phyloP scores from a whole-genome alignment of 139 green algal species.

The Monoraphidium neglectum region DNA sequence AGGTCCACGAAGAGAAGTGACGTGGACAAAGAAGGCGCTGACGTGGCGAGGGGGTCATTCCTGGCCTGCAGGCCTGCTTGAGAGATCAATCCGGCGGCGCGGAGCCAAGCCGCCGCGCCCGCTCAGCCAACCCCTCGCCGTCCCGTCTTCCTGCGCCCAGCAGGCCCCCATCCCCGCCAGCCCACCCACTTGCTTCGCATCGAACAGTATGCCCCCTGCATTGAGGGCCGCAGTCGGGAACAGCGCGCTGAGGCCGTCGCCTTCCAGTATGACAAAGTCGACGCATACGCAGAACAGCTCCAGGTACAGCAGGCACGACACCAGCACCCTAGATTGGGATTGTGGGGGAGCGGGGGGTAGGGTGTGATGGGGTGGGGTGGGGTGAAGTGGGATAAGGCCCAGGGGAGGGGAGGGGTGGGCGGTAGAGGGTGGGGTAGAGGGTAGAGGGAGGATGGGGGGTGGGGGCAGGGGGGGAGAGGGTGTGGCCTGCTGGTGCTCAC shows the following conservation, averaged over 20 bases:
- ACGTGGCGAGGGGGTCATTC: not conserved
- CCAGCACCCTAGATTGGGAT: conserved; percentile 2
- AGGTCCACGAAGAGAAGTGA: not conserved
- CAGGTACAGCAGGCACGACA: conserved; percentile 42
- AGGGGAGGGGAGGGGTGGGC: too few species aligned
- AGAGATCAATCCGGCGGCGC: not conserved
- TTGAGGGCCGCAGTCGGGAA: conserved; percentile 5
- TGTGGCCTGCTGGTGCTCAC: too few species aligned
- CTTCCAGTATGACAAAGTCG: conserved; percentile 50
- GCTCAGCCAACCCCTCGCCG: not conserved
- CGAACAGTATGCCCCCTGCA: not conserved
- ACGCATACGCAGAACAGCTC: conserved; percentile 45
- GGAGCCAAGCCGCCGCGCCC: not conserved
- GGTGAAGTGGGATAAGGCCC: too few species aligned
- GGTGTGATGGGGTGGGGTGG: too few species aligned
- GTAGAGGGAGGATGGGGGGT: too few species aligned
- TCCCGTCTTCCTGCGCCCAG: not conserved
- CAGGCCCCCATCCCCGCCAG: not conserved
- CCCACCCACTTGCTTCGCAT: conserved; percentile 16
- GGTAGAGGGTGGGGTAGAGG: too few species aligned
- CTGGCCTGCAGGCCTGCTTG: not conserved
- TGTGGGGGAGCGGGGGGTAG: too few species aligned
- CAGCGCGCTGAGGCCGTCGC: conserved; percentile 41
- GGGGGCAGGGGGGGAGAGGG: too few species aligned
- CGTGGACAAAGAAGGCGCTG: not conserved